Conservation (phyloP, 768 basidiomycete genomes). For the Macrocybe gigantea region DNA sequence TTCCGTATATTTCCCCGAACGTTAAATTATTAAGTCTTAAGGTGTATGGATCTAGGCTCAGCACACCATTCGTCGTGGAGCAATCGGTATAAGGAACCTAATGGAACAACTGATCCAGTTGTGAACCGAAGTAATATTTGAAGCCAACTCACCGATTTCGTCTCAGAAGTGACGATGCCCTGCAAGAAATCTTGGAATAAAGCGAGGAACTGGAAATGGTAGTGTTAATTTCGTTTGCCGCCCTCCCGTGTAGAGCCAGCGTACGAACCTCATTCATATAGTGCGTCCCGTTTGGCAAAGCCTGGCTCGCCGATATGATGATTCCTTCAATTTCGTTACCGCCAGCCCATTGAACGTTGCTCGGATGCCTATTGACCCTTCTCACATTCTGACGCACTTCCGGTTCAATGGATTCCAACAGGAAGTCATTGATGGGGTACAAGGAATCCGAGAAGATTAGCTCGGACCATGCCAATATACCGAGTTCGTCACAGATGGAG, state of each 20-base stretch:
- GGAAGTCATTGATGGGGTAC: conserved; percentile 49
- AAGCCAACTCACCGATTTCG: conserved; percentile 33
- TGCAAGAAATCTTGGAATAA: conserved; percentile 50
- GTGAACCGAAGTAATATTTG: background rate
- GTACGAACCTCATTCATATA: conserved; percentile 39
- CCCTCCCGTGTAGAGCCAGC: too few relatives aligned
- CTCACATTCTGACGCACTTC: conserved; percentile 55
- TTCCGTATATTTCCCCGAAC: conserved; percentile 49
- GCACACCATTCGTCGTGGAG: conserved; percentile 50
- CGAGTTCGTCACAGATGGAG: conserved; percentile 51
- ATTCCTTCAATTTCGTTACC: conserved; percentile 60
- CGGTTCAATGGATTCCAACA: conserved; percentile 44
- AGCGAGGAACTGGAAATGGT: conserved; percentile 32
- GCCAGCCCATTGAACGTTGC: conserved; percentile 54
- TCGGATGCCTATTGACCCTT: conserved; percentile 49
- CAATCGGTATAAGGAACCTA: conserved; percentile 57
- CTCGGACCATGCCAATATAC: conserved; percentile 58
- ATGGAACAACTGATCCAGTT: background rate
- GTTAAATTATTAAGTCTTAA: conserved; percentile 46
- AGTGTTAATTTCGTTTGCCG: too few relatives aligned
- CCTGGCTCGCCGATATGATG: conserved; percentile 29
- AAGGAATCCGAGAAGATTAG: conserved; percentile 54
- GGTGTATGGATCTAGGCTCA: conserved; percentile 52
- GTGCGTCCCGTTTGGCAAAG: conserved; percentile 35
- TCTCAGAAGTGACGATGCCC: conserved; percentile 41